A percentile compares a stretch with the other conserved stretches of the same genome.
Conservation (phyloP, 2,329 filamentous ascomycete species). For the Botryotinia globosa region DNA sequence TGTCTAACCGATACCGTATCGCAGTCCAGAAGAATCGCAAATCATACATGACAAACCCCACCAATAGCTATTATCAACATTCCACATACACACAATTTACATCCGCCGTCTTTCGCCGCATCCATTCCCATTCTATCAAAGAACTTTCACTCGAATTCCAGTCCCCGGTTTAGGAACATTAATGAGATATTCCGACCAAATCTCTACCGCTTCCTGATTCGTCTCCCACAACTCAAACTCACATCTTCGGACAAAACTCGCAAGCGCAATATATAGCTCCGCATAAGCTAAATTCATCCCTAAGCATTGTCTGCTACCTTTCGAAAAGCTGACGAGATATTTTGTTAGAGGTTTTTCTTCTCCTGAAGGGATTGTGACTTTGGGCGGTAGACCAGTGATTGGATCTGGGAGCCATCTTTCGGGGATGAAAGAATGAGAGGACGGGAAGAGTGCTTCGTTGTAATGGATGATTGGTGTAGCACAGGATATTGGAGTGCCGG, state of each 20-base stretch:
- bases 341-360: slow-evolving; percentile 22
- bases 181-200: slow-evolving; percentile 6
- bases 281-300: slow-evolving; percentile 36
- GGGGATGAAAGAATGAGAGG: slow-evolving; percentile 43
- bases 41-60: no score
- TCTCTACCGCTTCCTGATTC: slow-evolving; percentile 8
- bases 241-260: slow-evolving; percentile 8
- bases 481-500: slow-evolving; percentile 42
- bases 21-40: background rate
- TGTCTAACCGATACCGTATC: background rate
- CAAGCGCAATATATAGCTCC: slow-evolving; percentile 19
- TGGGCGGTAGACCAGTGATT: background rate
- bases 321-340: slow-evolving; percentile 45
- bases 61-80: background rate
- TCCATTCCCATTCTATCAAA: background rate
- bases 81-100: background rate
- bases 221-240: slow-evolving; percentile 16
- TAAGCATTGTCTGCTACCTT: slow-evolving; percentile 44
- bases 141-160: slow-evolving; percentile 15
- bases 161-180: background rate
- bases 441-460: slow-evolving; percentile 41
- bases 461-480: slow-evolving; percentile 43
- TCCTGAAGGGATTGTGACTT: background rate
- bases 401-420: slow-evolving; percentile 43
- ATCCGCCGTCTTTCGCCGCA: no score